Conservation (phyloP, 2,329 filamentous ascomycete species). For the Pyricularia sp. region DNA sequence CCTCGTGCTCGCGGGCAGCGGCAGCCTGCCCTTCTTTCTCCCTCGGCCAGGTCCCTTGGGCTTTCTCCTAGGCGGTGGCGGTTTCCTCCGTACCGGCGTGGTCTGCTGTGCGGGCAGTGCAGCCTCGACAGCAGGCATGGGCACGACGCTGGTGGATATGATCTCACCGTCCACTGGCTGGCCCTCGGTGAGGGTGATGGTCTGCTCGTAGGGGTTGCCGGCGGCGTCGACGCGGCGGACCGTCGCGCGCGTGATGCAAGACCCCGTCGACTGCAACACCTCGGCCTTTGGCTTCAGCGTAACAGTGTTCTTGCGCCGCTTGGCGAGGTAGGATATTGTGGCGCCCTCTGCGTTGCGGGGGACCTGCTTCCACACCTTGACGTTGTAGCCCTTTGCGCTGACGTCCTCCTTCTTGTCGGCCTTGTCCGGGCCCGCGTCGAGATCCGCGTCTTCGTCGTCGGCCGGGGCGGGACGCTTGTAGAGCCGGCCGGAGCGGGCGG, state of each 20-base stretch:
- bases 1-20: conserved; percentile 18
- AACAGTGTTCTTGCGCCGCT: conserved; percentile 47
- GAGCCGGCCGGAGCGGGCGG: conserved; percentile 62
- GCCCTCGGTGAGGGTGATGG: conserved; percentile 68
- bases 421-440: conserved; percentile 45
- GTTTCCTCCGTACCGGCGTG: conserved; percentile 43
- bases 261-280: conserved; percentile 19
- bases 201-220: conserved; percentile 73
- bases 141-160: conserved; percentile 44
- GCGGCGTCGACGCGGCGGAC: conserved; percentile 66
- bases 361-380: conserved; percentile 49
- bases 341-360: conserved; percentile 43
- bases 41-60: conserved; percentile 65
- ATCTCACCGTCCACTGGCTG: conserved; percentile 74
- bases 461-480: conserved; percentile 57
- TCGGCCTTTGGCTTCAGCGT: conserved; percentile 35
- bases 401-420: conserved; percentile 53
- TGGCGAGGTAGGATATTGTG: conserved; percentile 42
- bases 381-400: conserved; percentile 35
- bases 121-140: conserved; percentile 31
- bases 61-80: conserved; percentile 70
- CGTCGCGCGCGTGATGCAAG: conserved; percentile 62
- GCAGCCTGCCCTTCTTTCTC: conserved; percentile 60
- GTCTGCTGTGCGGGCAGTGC: conserved; percentile 30
- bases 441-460: conserved; percentile 46